Conservation (phyloP, 2,329 filamentous ascomycete species). For the Phoma sp. region DNA sequence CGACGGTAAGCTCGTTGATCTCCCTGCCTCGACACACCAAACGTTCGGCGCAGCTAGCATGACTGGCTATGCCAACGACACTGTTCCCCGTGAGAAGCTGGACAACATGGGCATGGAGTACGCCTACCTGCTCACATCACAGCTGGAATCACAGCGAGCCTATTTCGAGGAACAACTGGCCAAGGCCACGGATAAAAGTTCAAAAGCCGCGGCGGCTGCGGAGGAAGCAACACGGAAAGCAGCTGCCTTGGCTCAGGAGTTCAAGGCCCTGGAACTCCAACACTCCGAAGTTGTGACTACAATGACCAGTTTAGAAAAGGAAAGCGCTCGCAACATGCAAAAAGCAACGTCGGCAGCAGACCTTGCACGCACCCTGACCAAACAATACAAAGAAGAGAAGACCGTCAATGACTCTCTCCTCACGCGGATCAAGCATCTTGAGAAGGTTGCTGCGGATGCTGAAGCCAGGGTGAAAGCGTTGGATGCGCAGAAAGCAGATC, state of each 20-base stretch:
- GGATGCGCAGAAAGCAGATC: conserved; percentile 67
- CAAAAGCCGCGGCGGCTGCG: conserved; percentile 71
- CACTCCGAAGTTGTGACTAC: conserved; percentile 61
- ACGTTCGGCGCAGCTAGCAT: conserved; percentile 37
- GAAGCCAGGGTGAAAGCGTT: conserved; percentile 54
- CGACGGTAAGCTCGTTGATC: conserved; percentile 88
- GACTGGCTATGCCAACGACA: conserved; percentile 63
- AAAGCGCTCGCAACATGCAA: conserved; percentile 61
- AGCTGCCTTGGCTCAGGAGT: conserved; percentile 57
- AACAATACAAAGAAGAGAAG: conserved; percentile 85
- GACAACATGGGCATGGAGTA: conserved; percentile 91
- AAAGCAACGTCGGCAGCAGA: conserved; percentile 75
- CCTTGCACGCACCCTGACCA: conserved; percentile 76
- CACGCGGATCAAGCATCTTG: conserved; percentile 76
- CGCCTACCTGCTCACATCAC: conserved; percentile 88
- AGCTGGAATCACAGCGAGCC: conserved; percentile 87
- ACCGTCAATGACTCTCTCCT: conserved; percentile 80
- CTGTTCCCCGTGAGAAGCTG: conserved; percentile 73
- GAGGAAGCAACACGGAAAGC: conserved; percentile 64
- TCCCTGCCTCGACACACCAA: conserved; percentile 63
- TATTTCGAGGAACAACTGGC: conserved; percentile 95
- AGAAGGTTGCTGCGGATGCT: conserved; percentile 63
- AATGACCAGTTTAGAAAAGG: conserved; percentile 73
- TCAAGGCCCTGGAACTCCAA: conserved; percentile 61
- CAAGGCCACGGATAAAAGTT: conserved; percentile 88